Base-by-base conservation (phyloP, 2,329 filamentous ascomycete genomes). In the Scedosporium minutisporum region DNA sequence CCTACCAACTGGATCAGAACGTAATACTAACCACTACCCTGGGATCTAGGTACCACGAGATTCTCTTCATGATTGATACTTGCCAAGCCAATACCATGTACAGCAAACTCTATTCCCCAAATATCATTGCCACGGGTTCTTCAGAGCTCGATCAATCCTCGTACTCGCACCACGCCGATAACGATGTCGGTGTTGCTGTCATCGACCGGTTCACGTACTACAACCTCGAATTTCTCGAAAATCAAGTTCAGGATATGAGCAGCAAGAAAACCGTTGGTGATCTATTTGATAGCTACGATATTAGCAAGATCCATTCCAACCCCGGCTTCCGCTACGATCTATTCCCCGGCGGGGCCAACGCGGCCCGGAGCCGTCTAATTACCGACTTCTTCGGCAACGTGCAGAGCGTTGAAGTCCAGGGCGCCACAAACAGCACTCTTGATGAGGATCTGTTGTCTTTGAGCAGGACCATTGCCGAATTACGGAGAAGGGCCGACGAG, bases 1-100 rank as follows among this genome's bases (percentile, higher is more conserved):
- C 9, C 29, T 33, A 33, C 29, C 29, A 33, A 10, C 29, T 6
- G 7, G 25, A 5, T 27, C 25, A 33, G 7, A 14, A 14, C 33
- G 33, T 23, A 4, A 58, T 57, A 23, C 18, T 38, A 10, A 59
- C 38, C 9, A 58, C 60, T 6, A 63, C 51, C 51, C 6, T 21
- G 18, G 21, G 16, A 44, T 55, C 12, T 66, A 89, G 88, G 72
- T 99, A 97, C 76, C 91, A 97, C 74, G 95, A 99, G 76, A 87
- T 99, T 68, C 85, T 99, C 63, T 99, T 99, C 80, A 99, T 99
- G 95, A 99, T 99, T 76, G 95, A 99, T 75, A 99, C 95, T 0
- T 99, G 95, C 78, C 95, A 99, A 78, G 95, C 95, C 62, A 99
- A 99, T 75, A 99, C 95, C 38, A 97, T 99, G 92, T 99, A 96